Evolutionary conservation across 768 basidiomycete species (phyloP).

Genomic region (Melanogaster broomeanus): DNA sequence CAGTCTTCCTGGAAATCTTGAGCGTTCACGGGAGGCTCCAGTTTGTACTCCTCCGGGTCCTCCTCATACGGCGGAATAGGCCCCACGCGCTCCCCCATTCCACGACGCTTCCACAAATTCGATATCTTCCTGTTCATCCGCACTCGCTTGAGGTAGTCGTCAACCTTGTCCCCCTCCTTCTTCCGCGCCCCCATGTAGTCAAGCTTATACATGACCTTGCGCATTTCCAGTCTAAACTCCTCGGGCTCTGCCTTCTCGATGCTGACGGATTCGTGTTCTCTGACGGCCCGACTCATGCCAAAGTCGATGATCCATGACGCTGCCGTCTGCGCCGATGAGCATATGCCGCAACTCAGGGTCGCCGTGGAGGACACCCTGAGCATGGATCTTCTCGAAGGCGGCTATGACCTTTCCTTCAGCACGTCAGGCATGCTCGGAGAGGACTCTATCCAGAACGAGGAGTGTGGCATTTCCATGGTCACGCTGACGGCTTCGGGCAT

Average conservation of each 20-base stretch:
- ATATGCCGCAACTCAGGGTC: conserved; percentile 52
- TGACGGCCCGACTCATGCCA: conserved; percentile 38
- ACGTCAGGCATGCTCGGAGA: conserved; percentile 54
- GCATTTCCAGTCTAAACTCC: conserved; percentile 53
- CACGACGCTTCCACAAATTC: conserved; percentile 29
- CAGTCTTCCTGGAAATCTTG: conserved; percentile 37
- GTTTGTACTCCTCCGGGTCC: conserved; percentile 33
- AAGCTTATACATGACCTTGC: conserved; percentile 57
- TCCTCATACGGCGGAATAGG: conserved; percentile 31
- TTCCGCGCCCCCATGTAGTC: conserved; percentile 41
- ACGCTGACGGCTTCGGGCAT: conserved; percentile 39
- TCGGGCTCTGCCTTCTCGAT: conserved; percentile 39
- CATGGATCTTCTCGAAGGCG: conserved; percentile 51
- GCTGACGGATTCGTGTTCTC: conserved; percentile 32
- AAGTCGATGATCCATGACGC: conserved; percentile 59
- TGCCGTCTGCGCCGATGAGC: conserved; percentile 54
- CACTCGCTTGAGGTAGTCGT: conserved; percentile 29
- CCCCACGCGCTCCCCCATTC: conserved; percentile 28
- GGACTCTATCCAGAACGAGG: conserved; percentile 62
- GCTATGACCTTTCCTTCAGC: conserved; percentile 54
- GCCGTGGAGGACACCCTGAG: conserved; percentile 49
- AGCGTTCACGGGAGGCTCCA: conserved; percentile 33
- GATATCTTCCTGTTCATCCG: conserved; percentile 29
- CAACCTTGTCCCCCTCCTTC: conserved; percentile 36
- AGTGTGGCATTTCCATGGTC: conserved; percentile 57